Evolutionary conservation across 169 alveolate species (phyloP), one percentile per base, ranked within the genome.

Genomic region (Cryptosporidium sp.): DNA sequence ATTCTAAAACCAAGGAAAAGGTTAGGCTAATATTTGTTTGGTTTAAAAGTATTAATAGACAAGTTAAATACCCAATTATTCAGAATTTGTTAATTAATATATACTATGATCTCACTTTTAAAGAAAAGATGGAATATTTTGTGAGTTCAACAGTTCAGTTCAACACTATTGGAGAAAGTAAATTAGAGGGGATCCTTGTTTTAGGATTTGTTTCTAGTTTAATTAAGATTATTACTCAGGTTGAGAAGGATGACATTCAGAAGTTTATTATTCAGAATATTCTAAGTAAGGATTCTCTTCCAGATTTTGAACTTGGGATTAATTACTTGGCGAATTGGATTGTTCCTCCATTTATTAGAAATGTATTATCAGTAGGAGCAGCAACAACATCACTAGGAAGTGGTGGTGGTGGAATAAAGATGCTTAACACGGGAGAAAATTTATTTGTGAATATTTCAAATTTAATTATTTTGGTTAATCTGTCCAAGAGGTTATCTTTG

Each of bases 61-160:
- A 73, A 10, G 55, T 73, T 23, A 73, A 73, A 33, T 73, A 55
- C 21, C 86, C 86, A 33, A 33, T 58, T 16, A n/a, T 73, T 5
- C 86, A 73, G 21, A 41, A 41, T 1, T n/a, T 55, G 6, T 10
- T 73, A 35, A 21, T 73, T 18, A 37, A 5, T 45, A 41, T 73
- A n/a, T 73, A 55, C 16, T 21, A 31, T 23, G 86, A 73, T 18
- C 68, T 73, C 12, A 73, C 51, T 73, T 39, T 73, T 3, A 33
- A 29, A 9, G 86, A 73, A 43, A 73, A 73, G 23, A 31, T 73
- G 52, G 70, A 73, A 4, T 73, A 73, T 33, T 73, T 29, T 58
- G 58, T 55, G 1, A 73, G 21, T 26, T 16, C 37, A 35, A 55
- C 16, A 12, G 7, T 71, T 23, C 45, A 51, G 8, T 3, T 31